Evolutionary conservation across 1,139 yeast genomes (phyloP), one percentile per base, ranked within the genome.

Genomic region (Lodderomyces oxycetoniae): DNA sequence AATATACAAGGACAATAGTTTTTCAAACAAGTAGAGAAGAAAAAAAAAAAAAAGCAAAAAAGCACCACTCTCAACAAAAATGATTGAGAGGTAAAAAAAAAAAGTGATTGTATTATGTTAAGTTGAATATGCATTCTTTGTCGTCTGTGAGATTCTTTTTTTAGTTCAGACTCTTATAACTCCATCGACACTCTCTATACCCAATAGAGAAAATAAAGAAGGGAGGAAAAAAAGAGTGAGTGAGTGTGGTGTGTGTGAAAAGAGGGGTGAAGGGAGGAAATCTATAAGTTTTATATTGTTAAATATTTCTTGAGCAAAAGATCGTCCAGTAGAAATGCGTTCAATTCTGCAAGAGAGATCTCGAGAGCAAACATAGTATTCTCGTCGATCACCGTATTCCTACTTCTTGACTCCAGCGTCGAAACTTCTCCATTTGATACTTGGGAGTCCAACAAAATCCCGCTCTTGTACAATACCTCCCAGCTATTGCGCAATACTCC

Each of bases 401-500:
- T 31, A 3, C 11, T 11, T 6, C 26, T 24, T 8, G 26, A n/a
- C 14, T 24, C 26, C 10, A n/a, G 10, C 23, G n/a, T 6, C 6
- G 26, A 24, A 19, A 19, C 22, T 7, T 19, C 22, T 7, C 22
- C 22, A 19, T 10, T 10, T 10, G 22, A 7, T 10, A 14, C n/a
- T 10, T 24, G 26, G 9, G 26, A 14, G n/a, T 24, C 26, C n/a
- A 24, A 11, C 14, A 24, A 24, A 24, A 24, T 10, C 14, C 26
- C 25, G 23, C 16, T 36, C 37, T 54, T 56, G 44, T 63, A 67
- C 14, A 74, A 44, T 1, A 57, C 48, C 36, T 74, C 77, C 86
- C 86, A 79, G 37, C 77, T 65, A 35, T 67, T 71, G 33, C 68
- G 68, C 35, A 77, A 55, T 16, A 71, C 67, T 24, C 55, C 59